Base-by-base conservation (phyloP, 148 eudicot species). In the Diospyros lotus region DNA sequence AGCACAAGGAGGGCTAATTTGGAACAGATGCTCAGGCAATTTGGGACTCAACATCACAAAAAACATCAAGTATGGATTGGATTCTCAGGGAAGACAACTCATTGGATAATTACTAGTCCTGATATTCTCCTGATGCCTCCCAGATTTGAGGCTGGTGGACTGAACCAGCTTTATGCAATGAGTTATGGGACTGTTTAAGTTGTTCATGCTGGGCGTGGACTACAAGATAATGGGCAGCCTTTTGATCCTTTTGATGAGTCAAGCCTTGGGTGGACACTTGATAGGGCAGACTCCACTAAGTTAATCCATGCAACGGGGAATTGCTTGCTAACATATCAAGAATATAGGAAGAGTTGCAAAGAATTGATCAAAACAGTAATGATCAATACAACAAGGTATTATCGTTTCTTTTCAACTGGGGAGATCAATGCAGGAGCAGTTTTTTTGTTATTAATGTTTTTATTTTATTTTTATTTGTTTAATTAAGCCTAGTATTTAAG, bases 161-260 rank as follows among this genome's bases (percentile, higher is more conserved):
- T 96, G 55, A 96, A 96, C 80, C 98, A 96, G 81, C 82, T 96
- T 1, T 96, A 96, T 72, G 99, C 99, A 0, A 96, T 96, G 99
- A 77, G 56, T 15, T 96, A 96, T 66, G 99, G 99, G 45, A 96
- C 99, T 2, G 76, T 96, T 44, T 98, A 98, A 0, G 98, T 96
- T 1, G 99, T 96, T 77, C 99, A 96, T 74, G 94, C 94, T 2
- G 99, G 93, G 48, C 98, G 99, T 2, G 98, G 99, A 28, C 78
- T 96, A 58, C 84, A 91, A 58, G 99, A 96, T 75, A 96, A 98
- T 0, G 98, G 93, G 56, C 88, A 87, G 80, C 91, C 88, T 4
- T 96, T 91, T 65, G 86, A 96, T 75, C 99, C 99, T 1, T 89
- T 68, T 61, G 80, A 79, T 8, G 93, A 96, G 59, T 6, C 73